Conservation (phyloP, 2,329 filamentous ascomycete genomes). For the Fusarium verrucosum region DNA sequence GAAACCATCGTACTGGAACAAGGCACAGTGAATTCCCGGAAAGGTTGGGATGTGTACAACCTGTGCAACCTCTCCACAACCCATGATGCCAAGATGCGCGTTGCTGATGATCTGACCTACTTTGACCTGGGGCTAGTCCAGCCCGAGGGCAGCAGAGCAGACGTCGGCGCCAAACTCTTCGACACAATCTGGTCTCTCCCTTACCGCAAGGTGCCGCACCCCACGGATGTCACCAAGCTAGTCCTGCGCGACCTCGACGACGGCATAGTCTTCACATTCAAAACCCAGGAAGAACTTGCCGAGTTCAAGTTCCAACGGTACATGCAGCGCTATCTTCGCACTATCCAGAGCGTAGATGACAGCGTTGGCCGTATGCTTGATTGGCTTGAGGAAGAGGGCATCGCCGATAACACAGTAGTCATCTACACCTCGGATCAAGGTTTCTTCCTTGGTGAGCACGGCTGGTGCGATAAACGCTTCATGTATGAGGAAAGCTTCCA, state of each 20-base stretch:
- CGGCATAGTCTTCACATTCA: conserved; percentile 58
- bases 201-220: conserved; percentile 45
- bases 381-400: conserved; percentile 52
- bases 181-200: too few species aligned
- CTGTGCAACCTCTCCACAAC: too few species aligned
- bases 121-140: conserved; percentile 61
- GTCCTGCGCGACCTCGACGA: conserved; percentile 61
- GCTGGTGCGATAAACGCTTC: conserved; percentile 67
- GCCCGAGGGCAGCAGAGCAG: conserved; percentile 62
- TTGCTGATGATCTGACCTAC: conserved; percentile 62
- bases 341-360: conserved; percentile 62
- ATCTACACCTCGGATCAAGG: conserved; percentile 66
- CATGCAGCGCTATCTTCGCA: conserved; percentile 64
- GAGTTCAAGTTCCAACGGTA: conserved; percentile 67
- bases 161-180: too few species aligned
- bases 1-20: too few species aligned
- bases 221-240: conserved; percentile 21
- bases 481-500: conserved; percentile 67
- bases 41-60: too few species aligned
- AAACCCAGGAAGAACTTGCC: conserved; percentile 52
- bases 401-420: conserved; percentile 59
- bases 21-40: too few species aligned
- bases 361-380: conserved; percentile 60
- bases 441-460: conserved; percentile 66
- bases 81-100: conserved; percentile 62